A percentile compares a stretch with the other conserved stretches of the same genome.
phyloP scores from a whole-genome alignment of 2,329 filamentous ascomycete genomes.

The Akanthomyces uredinophilus region DNA sequence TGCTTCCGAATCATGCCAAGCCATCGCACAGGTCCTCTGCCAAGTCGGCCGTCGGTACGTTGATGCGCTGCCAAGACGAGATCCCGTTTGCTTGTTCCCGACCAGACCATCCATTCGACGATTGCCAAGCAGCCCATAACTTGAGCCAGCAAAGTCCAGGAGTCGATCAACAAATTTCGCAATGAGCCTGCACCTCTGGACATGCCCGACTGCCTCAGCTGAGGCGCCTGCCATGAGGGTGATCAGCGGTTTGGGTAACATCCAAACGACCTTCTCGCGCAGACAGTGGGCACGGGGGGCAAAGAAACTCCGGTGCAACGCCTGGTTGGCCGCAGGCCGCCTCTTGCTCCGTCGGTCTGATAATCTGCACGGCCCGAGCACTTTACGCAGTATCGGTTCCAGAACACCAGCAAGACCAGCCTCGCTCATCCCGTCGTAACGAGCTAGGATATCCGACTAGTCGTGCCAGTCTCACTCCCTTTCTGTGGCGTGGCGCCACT shows the following conservation, averaged over 20 bases:
- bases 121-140: background rate
- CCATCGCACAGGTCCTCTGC: background rate
- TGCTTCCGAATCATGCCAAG: constrained; percentile 6
- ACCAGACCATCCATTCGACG: background rate
- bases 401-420: constrained; percentile 2
- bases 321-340: background rate
- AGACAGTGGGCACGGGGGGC: background rate
- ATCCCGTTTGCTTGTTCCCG: constrained; percentile 7
- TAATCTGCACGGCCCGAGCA: background rate
- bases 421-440: background rate
- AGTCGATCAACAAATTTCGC: background rate
- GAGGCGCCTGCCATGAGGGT: background rate
- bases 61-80: constrained; percentile 8
- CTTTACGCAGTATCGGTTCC: background rate
- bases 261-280: background rate
- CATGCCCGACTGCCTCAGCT: background rate
- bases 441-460: background rate
- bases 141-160: too few species aligned
- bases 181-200: background rate
- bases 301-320: background rate
- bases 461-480: constrained; percentile 2
- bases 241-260: background rate
- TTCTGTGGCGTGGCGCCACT: background rate
- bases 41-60: constrained; percentile 1
- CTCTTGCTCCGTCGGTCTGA: background rate